Evolutionary conservation across 345 rosid genomes (phyloP), one percentile per base, ranked within the genome.

Genomic region (Pistacia integerrima): DNA sequence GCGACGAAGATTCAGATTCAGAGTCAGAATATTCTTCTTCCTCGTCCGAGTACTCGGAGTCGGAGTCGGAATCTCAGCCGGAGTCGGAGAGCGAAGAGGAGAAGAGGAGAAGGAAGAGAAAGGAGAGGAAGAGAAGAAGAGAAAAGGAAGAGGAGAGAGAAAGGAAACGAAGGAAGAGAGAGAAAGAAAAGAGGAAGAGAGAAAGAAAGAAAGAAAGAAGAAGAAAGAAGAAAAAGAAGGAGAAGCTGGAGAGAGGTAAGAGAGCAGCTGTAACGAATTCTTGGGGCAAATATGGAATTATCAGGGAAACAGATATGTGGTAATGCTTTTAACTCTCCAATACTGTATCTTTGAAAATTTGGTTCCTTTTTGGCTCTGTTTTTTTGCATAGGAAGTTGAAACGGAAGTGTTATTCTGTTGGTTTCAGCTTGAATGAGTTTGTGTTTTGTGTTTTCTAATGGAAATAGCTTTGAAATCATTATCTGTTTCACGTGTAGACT

Each of bases 231-330:
- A 85, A 89, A 72, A 80, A 85, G 80, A 81, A 86, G 83, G 85
- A 85, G 66, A 85, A 77, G 72, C 70, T 79, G 58, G 90, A 86
- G 82, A 88, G 80, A 84, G 89, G 89, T 30, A 88, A 90, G 82
- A 91, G 73, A 66, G 94, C 97, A 36, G 98, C 99, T 0, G 97
- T 95, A 17, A 95, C 99, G 64, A 83, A 95, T 69, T 93, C 85
- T 9, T 93, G 99, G 99, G 99, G 99, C 2, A 95, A 90, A 81
- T 93, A 87, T 88, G 99, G 99, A 30, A 79, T 90, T 70, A 88
- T 95, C 81, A 84, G 94, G 87, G 97, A 95, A 82, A 95, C 96
- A 77, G 99, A 95, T 69, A 93, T 95, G 99, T 95, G 98, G 98
- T 95, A 88, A 70, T 12, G 57, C 57, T 54, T 54, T 54, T 54